Evolutionary conservation across 2,329 filamentous ascomycete species (phyloP).

Genomic region (Chrysoporthe cubensis): DNA sequence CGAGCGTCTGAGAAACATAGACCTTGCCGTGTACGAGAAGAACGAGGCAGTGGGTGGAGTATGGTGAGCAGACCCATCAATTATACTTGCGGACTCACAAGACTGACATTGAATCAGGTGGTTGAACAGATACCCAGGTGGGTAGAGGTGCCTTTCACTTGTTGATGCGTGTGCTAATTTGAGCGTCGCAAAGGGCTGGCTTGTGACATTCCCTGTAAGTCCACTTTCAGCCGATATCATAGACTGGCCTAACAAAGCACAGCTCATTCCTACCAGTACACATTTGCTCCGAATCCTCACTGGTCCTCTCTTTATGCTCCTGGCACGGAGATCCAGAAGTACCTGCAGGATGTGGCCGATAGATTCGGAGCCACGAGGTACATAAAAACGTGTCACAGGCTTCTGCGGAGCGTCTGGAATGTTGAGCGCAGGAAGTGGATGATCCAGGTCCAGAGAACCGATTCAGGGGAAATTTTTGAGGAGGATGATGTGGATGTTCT

Average conservation of each 20-base stretch:
- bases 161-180: background rate
- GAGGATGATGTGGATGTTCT: constrained; percentile 45
- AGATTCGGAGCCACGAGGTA: constrained; percentile 51
- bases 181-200: constrained; percentile 33
- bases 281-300: constrained; percentile 58
- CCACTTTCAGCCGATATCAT: background rate
- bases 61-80: constrained; percentile 34
- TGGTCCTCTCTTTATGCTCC: constrained; percentile 58
- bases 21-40: constrained; percentile 42
- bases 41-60: constrained; percentile 40
- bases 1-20: constrained; percentile 39
- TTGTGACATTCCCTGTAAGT: constrained; percentile 44
- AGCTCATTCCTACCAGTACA: constrained; percentile 60
- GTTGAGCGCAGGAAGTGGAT: constrained; percentile 45
- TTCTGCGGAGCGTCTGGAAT: constrained; percentile 47
- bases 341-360: constrained; percentile 51
- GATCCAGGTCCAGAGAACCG: constrained; percentile 39
- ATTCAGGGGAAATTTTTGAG: constrained; percentile 43
- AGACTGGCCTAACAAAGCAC: constrained; percentile 14
- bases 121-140: constrained; percentile 41
- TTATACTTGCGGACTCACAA: background rate
- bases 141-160: background rate
- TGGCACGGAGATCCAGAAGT: constrained; percentile 52
- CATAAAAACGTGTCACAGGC: constrained; percentile 48
- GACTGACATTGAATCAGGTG: constrained; percentile 32